Evolutionary conservation across 2,329 filamentous ascomycete species (phyloP), one percentile per base, ranked within the genome.

Genomic region (Colletotrichum sp.): DNA sequence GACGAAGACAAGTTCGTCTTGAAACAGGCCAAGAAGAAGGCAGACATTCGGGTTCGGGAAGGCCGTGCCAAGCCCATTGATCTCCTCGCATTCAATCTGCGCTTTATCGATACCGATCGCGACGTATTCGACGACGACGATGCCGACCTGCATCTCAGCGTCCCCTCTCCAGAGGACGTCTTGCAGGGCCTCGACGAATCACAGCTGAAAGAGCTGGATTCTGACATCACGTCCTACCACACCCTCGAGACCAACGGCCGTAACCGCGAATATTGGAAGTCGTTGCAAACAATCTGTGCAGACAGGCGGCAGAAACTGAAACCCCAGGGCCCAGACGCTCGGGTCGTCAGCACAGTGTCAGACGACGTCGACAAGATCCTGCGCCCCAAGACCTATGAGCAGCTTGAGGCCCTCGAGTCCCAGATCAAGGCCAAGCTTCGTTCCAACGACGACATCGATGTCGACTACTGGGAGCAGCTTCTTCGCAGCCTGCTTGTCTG

Each of bases 1-100:
- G 95, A 98, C 80, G 97, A 99, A 85, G 97, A 99, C 87, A 93
- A 94, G 78, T 99, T 99, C 82, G 97, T 99, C 72, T 88, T 99
- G 82, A 96, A 96, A 85, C 97, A 99, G 86, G 94, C 96, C 63
- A 99, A 99, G 89, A 99, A 98, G 88, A 99, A 98, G 88, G 96
- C 97, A 57, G 95, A 96, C 79, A 98, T 99, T 80, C 94, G 97
- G 55, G 96, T 99, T 62, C 95, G 96, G 80, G 96, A 98, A 84
- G 94, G 95, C 13, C 92, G 98, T 79, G 96, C 96, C 72, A 96
- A 95, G 82, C 95, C 96, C 12, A 96, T 99, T 81, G 97, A 99
- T 86, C 96, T 95, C 89, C 91, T 99, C 62, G 95, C 96, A 1
- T 97, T 99, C 81, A 98, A 95, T 77, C 87, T 99, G 78, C 93